Conservation (phyloP, 176 grass and related monocot species). For the Oropetium thomaeum region DNA sequence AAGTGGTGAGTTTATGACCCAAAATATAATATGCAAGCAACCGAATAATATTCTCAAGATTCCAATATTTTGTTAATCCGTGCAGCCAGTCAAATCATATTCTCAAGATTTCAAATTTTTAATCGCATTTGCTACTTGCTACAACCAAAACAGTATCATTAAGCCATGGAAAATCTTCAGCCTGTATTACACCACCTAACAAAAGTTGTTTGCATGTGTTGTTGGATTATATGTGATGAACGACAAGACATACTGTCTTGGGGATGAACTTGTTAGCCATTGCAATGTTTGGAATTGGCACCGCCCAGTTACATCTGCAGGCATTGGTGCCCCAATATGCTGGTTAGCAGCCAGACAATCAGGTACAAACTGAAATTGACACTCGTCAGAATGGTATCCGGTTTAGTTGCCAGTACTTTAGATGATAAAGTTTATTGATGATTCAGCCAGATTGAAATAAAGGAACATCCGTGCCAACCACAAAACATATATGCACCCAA, state of each 20-base stretch:
- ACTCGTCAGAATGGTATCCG: not conserved
- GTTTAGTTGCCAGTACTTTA: not conserved
- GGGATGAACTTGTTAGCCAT: not conserved
- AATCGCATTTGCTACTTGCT: not conserved
- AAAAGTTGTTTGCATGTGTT: not conserved
- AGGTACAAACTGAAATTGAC: not conserved
- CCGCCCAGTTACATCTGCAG: not conserved
- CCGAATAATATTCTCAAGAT: not conserved
- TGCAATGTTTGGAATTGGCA: not conserved
- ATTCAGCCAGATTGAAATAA: not conserved
- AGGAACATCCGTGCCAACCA: not conserved
- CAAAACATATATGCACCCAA: conserved; percentile 15
- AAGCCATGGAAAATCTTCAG: not conserved
- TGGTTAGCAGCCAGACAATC: not conserved
- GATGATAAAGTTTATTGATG: not conserved
- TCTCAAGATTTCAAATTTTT: not conserved
- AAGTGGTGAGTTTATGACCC: not conserved
- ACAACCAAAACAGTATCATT: not conserved
- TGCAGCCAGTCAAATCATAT: not conserved
- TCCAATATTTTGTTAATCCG: too few species aligned
- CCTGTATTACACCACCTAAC: not conserved
- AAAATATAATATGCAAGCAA: not conserved
- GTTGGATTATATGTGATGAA: not conserved
- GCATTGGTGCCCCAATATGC: not conserved
- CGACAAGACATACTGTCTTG: not conserved